These are phyloP conservation scores for Kondoa subrosea DNA, from an alignment of 768 basidiomycete species.

Conservation along the genomic window DNA sequence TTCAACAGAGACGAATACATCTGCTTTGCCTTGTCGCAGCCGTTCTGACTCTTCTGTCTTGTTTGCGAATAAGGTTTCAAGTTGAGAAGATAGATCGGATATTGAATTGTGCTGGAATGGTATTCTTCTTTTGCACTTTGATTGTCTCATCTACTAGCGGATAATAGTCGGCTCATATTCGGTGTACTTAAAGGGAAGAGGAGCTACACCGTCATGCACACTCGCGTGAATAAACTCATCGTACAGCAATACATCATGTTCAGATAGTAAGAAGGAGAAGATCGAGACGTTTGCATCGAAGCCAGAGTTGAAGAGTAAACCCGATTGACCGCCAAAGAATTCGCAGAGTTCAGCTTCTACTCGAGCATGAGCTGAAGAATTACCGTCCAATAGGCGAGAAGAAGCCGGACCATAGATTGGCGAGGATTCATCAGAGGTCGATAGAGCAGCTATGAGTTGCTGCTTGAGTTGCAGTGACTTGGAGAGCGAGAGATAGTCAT, in stretches of 20 bases:
- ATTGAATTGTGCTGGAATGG: constrained; percentile 55
- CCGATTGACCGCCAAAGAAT: constrained; percentile 30
- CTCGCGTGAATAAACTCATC: constrained; percentile 82
- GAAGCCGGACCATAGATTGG: constrained; percentile 52
- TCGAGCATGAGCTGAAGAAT: constrained; percentile 44
- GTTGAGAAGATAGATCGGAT: constrained; percentile 36
- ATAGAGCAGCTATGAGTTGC: constrained; percentile 37
- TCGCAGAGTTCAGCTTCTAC: constrained; percentile 41
- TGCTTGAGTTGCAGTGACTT: constrained; percentile 1
- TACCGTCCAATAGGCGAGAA: constrained; percentile 67
- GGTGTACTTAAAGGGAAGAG: not conserved
- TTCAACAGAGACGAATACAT: constrained; percentile 67
- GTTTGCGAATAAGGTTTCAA: constrained; percentile 28
- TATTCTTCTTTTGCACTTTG: constrained; percentile 36
- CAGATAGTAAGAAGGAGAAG: constrained; percentile 62
- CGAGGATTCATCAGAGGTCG: constrained; percentile 40
- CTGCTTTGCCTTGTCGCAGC: not conserved
- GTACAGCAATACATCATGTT: constrained; percentile 56
- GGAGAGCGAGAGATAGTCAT: constrained; percentile 26
- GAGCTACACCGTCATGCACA: not conserved
- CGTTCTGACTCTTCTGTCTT: constrained; percentile 33
- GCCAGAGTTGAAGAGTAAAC: constrained; percentile 46
- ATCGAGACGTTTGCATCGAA: constrained; percentile 57
- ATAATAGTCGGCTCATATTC: constrained; percentile 33
- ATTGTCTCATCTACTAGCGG: constrained; percentile 71